Evolutionary conservation across 805 yeast species (phyloP).

Genomic region (Komagataella pseudopastoris): DNA sequence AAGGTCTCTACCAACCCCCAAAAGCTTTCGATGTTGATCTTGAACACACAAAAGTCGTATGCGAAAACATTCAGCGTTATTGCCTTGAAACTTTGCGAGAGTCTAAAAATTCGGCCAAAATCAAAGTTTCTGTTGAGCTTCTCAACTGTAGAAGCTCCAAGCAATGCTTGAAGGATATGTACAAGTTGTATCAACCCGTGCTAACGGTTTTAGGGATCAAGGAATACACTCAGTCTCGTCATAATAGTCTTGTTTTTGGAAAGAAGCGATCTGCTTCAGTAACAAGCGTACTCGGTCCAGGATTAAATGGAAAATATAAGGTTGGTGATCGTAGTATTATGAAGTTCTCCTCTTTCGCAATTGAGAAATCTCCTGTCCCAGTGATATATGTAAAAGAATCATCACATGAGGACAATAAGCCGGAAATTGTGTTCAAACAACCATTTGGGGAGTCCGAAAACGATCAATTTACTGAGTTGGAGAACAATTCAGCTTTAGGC

Average conservation of each 20-base stretch:
- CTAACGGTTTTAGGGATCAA: conserved; percentile 29
- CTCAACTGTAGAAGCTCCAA: conserved; percentile 32
- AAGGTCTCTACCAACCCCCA: conserved; percentile 8
- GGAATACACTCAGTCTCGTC: background rate
- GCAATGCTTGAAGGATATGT: conserved; percentile 36
- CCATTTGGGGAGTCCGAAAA: background rate
- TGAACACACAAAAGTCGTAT: conserved; percentile 12
- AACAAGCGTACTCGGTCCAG: conserved; percentile 5
- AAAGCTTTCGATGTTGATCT: conserved; percentile 7
- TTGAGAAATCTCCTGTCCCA: conserved; percentile 4
- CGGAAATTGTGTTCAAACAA: background rate
- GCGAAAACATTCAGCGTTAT: conserved; percentile 15
- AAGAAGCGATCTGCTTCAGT: background rate
- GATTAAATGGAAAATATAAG: conserved; percentile 5
- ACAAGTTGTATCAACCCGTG: conserved; percentile 45
- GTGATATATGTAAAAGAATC: conserved; percentile 4
- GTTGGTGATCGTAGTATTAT: conserved; percentile 2
- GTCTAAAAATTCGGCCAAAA: conserved; percentile 22
- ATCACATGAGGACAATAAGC: background rate
- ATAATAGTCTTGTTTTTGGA: background rate
- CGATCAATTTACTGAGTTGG: background rate
- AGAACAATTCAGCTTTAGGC: background rate
- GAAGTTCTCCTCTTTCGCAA: conserved; percentile 5
- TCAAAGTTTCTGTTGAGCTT: conserved; percentile 43
- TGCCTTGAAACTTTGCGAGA: background rate